phyloP scores from a whole-genome alignment of 495 filamentous ascomycete genomes.

The Umbilicaria muhlenbergii region DNA sequence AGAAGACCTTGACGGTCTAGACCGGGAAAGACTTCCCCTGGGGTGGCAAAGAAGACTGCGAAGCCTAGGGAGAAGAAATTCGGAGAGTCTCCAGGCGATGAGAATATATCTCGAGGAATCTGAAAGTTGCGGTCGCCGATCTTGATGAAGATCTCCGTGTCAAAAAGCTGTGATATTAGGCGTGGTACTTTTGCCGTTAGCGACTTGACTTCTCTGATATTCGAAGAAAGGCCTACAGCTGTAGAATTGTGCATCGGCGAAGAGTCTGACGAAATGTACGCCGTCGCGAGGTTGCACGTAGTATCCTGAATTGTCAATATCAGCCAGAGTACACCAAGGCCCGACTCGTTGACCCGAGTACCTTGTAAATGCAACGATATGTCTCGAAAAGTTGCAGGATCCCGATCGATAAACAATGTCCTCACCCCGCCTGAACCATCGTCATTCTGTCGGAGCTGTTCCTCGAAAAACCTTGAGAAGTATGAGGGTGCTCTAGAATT shows the following conservation, averaged over 20 bases:
- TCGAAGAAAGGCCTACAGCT: conserved; percentile 35
- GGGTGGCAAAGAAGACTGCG: conserved; percentile 70
- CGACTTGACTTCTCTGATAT: conserved; percentile 7
- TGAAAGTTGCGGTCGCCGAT: conserved; percentile 78
- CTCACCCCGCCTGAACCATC: conserved; percentile 34
- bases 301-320: conserved; percentile 39
- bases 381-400: conserved; percentile 77
- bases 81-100: conserved; percentile 66
- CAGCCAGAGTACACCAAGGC: not conserved
- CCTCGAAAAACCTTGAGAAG: conserved; percentile 87
- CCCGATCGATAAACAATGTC: conserved; percentile 90
- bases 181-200: conserved; percentile 48
- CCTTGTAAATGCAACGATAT: conserved; percentile 86
- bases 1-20: conserved; percentile 67
- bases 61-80: conserved; percentile 97
- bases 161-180: conserved; percentile 84
- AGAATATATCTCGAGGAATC: conserved; percentile 80
- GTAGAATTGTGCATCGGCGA: conserved; percentile 95
- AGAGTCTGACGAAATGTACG: conserved; percentile 75
- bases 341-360: conserved; percentile 7
- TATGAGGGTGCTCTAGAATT: conserved; percentile 80
- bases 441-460: conserved; percentile 55
- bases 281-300: conserved; percentile 72
- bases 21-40: conserved; percentile 72
- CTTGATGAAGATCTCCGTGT: conserved; percentile 79